Evolutionary conservation across 257 asterid species (phyloP).

Genomic region (Solanum arcanum): DNA sequence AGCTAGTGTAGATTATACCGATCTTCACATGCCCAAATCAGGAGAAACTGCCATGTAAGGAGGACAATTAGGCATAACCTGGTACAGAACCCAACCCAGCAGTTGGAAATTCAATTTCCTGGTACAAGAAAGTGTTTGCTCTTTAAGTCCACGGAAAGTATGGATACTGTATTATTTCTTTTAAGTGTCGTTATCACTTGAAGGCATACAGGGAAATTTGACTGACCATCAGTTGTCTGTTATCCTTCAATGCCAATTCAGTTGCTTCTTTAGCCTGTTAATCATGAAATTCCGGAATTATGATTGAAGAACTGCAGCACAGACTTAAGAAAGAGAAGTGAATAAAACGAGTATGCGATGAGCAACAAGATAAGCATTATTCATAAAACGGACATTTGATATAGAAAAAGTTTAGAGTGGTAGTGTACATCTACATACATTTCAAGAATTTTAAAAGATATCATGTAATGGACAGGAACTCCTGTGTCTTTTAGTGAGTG

Average conservation of each 20-base stretch:
- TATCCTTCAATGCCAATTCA: conserved; percentile 48
- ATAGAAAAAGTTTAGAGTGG: background rate
- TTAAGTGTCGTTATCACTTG: conserved; percentile 8
- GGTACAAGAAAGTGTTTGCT: conserved; percentile 66
- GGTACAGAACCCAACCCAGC: conserved; percentile 87
- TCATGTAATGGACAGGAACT: background rate
- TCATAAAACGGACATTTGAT: background rate
- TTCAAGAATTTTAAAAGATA: background rate
- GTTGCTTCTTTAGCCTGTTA: conserved; percentile 75
- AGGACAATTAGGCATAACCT: conserved; percentile 28
- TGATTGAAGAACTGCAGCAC: background rate
- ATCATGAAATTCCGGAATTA: conserved; percentile 3
- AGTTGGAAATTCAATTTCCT: conserved; percentile 95
- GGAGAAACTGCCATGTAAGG: background rate
- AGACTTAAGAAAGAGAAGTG: background rate
- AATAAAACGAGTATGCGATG: background rate
- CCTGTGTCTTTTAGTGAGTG: background rate
- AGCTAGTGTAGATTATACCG: background rate
- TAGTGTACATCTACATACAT: background rate
- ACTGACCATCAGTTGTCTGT: conserved; percentile 75
- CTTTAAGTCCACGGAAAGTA: conserved; percentile 41
- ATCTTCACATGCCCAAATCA: background rate
- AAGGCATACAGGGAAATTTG: background rate
- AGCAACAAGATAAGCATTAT: background rate
- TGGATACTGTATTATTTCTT: conserved; percentile 9